A percentile compares a stretch with the other conserved stretches of the same genome.
Evolutionary conservation across 306 rosid genomes (phyloP).

Genomic region (Vigna reflexopilosa): DNA sequence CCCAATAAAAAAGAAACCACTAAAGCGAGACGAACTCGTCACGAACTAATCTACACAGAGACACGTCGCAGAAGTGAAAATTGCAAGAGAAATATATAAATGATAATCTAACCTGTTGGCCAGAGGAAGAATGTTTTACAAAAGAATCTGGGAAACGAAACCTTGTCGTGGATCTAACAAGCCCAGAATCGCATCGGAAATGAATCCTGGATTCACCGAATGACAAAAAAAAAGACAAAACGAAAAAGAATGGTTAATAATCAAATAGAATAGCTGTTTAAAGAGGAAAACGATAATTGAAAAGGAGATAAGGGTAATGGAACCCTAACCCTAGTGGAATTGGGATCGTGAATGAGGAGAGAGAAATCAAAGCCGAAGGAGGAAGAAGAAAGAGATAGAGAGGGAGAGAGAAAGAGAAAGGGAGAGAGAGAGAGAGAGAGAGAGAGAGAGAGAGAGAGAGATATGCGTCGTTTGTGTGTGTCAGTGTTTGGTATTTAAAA

Average conservation of each 20-base stretch:
- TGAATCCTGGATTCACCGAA: slow-evolving; percentile 42
- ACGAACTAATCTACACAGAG: neutral
- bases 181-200: slow-evolving; percentile 66
- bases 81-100: neutral
- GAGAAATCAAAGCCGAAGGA: slow-evolving; percentile 51
- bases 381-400: slow-evolving; percentile 37
- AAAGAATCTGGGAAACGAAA: slow-evolving; percentile 48
- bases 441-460: slow-evolving; percentile 34
- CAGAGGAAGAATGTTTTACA: slow-evolving; percentile 28
- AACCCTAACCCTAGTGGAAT: slow-evolving; percentile 73
- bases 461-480: slow-evolving; percentile 47
- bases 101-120: slow-evolving; percentile 50
- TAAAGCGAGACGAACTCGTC: slow-evolving; percentile 10
- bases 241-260: slow-evolving; percentile 6
- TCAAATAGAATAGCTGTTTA: neutral
- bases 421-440: slow-evolving; percentile 11
- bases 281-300: neutral
- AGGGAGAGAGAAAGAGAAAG: slow-evolving; percentile 46
- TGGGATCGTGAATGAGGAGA: slow-evolving; percentile 60
- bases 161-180: slow-evolving; percentile 54
- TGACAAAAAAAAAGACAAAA: neutral
- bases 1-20: neutral
- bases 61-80: neutral
- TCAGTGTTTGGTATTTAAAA: slow-evolving; percentile 50
- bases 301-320: slow-evolving; percentile 32